Base-by-base conservation (phyloP, 192 early-diverging fungal genomes). In the Pilaira anomala region DNA sequence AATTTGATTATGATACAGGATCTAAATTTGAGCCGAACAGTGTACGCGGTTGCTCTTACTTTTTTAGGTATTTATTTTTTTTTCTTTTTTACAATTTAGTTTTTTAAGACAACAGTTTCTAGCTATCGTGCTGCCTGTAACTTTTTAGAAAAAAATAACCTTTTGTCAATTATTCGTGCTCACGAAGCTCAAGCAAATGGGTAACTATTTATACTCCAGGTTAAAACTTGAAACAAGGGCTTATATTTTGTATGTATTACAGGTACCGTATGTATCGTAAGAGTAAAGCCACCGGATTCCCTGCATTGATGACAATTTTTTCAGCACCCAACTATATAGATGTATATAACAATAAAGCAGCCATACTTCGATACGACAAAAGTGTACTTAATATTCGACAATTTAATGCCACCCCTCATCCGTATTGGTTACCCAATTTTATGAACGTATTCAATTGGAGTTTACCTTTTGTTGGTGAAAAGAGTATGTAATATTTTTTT, bases 391-490 rank as follows among this genome's bases (percentile, higher is more conserved):
- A 98, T 78, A 97, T 98, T 76, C 88, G 96, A 24, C 93, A 97
- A 73, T 92, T 87, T 67, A 77, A 83, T 76, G 91, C 85, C 64
- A 93, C 91, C 16, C 92, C 96, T 33, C 94, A 98, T 72, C 93
- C 96, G 25, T 98, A 98, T 76, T 96, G 94, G 94, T 72, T 98
- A 62, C 96, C 94, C 33, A 98, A 98, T 79, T 98, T 98, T 66
- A 95, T 98, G 93, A 95, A 98, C 67, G 94, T 96, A 8, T 98
- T 98, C 71, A 91, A 92, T 26, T 98, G 96, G 94, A 93, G 91
- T 26, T 74, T 98, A 65, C 96, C 96, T 6, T 98, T 98, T 81
- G 93, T 98, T 19, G 94, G 96, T 26, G 96, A 98, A 80, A 98
- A 98, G 69, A 93, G 89, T 91, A 75, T 56, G 78, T 63, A 6